Evolutionary conservation across 2,329 filamentous ascomycete genomes (phyloP), one percentile per base, ranked within the genome.

Genomic region (Nigrospora sphaerica): DNA sequence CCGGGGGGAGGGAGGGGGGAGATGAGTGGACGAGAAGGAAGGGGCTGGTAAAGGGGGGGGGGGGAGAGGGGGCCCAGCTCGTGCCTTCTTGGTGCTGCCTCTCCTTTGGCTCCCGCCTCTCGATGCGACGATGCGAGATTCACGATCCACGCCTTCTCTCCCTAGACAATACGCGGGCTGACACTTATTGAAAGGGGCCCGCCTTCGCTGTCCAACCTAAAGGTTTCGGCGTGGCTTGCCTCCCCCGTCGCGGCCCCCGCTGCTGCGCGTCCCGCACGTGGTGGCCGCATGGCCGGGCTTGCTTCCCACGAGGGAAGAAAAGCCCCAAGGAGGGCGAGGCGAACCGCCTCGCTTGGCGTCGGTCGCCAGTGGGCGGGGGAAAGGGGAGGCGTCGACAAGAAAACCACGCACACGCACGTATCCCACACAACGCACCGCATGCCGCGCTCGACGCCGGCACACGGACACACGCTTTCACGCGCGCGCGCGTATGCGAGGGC

Each of bases 201-300:
- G 14, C 48, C 37, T 18, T 28, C 36, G 42, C 46, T 56, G 48
- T 53, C 49, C 42, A 40, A 53, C 48, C 33, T 36, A 42, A 44
- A 35, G 13, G 42, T 44, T 42, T 50, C 45, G 49, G 44, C 33
- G 45, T 44, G 39, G 44, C 41, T 49, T 46, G 32, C 36, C n/a
- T n/a, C n/a, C n/a, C n/a, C n/a, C 40, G 40, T 44, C 39, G 37
- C 38, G 33, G 34, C 23, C 46, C 32, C 36, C 34, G 36, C 41
- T 47, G 45, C 32, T 38, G 47, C 48, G 40, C 53, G 46, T 40
- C 42, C 37, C 46, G 49, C 54, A 56, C 53, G 52, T 54, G 55
- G 53, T 49, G 52, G 32, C 37, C 46, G 48, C 49, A 54, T 37
- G 42, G 9, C 42, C 42, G 35, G 23, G 23, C 23, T 28, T 5